A percentile compares a stretch with the other conserved stretches of the same genome.
Evolutionary conservation across 2,329 filamentous ascomycete genomes (phyloP).

Genomic region (Trichoderma sp.): DNA sequence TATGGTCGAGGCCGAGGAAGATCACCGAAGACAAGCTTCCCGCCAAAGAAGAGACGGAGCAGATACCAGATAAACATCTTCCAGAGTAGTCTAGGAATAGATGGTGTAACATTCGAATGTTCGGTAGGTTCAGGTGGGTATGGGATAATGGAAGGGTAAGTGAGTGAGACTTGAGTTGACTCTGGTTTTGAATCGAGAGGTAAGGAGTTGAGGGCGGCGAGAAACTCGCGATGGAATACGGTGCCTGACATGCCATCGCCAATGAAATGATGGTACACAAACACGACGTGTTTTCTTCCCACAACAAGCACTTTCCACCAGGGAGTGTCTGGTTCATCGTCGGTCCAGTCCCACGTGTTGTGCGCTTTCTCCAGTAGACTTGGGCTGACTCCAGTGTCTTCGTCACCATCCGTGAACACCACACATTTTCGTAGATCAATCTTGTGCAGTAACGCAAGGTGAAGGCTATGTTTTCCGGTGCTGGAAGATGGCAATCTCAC

Average conservation of each 20-base stretch:
- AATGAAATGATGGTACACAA: not conserved
- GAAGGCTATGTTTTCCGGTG: not conserved
- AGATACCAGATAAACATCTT: not conserved
- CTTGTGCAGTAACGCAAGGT: not conserved
- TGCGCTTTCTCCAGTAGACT: not conserved
- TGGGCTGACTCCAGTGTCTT: not conserved
- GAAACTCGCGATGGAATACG: not conserved
- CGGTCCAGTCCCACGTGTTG: not conserved
- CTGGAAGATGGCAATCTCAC: not conserved
- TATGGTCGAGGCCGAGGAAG: not conserved
- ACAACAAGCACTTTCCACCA: not conserved
- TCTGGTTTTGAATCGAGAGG: not conserved
- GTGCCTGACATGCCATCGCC: not conserved
- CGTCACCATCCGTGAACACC: not conserved
- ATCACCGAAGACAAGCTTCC: not conserved
- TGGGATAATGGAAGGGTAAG: not conserved
- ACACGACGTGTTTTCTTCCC: not conserved
- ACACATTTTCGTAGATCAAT: not conserved
- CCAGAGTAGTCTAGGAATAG: not conserved
- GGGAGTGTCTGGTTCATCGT: not conserved
- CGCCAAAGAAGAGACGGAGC: not conserved
- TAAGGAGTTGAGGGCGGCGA: not conserved
- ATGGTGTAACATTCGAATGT: not conserved
- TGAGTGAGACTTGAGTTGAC: not conserved
- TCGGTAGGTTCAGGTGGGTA: not conserved